Base-by-base conservation (phyloP, 352 stramenopile species). In the Pythium dissimile region DNA sequence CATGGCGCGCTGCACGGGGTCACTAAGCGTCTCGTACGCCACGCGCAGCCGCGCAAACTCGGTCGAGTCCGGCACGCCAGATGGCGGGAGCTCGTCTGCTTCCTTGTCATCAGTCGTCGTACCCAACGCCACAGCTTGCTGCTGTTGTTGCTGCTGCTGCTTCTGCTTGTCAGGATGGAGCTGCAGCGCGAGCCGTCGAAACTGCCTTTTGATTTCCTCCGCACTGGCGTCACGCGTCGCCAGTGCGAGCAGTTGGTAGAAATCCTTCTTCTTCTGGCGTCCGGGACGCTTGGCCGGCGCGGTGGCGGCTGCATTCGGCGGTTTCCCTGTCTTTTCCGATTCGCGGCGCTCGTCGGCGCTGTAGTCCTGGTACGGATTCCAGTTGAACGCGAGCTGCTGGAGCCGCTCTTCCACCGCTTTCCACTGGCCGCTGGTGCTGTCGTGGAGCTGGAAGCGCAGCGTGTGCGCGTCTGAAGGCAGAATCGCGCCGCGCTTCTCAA, bases 331-430 rank as follows among this genome's bases (percentile, higher is more conserved):
- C 41, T 55, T 37, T 27, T 62, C 59, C 37, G 66, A 54, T 13
- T 59, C 34, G 26, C 52, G 55, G 2, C 58, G 62, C 31, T 72
- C 60, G 18, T 55, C 50, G 2, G 54, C 50, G 31, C 49, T 73
- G 30, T 72, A 64, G 45, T 85, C 68, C 59, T 92, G 82, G 62
- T 92, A 92, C 56, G 80, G 82, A 34, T 92, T 92, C 82, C 82
- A 92, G 55, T 57, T 83, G 32, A 72, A 62, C 26, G 69, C 71
- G 23, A 92, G 66, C 43, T 85, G 67, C 50, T 84, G 47, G 12
- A 92, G 62, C 23, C 82, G 77, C 60, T 69, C 45, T 57, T 88
- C 75, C 23, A 86, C 82, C 4, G 77, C 75, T 5, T 56, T 55
- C 78, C 77, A 88, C 31, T 85, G 60, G 9, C 75, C 73, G 48